Conservation (phyloP, 331 rosid genomes). For the Pyracantha coccinea region DNA sequence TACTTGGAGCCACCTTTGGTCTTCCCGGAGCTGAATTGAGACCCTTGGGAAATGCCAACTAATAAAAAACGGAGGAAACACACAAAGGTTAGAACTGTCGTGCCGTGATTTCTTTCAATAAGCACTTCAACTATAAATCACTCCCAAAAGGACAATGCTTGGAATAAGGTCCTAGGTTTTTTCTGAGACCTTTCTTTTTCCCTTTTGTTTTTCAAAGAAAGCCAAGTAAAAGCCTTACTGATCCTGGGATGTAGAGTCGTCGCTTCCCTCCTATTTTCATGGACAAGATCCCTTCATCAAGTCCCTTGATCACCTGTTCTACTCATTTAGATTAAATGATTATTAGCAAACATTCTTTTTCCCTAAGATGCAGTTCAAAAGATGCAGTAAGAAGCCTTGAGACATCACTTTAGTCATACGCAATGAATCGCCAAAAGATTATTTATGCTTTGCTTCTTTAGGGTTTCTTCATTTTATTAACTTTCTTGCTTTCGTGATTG, state of each 20-base stretch:
- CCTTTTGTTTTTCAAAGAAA: not conserved
- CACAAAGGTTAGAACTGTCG: not conserved
- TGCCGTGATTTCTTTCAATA: not conserved
- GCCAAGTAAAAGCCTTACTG: constrained; percentile 40
- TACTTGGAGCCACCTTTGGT: constrained; percentile 92
- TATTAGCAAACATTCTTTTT: not conserved
- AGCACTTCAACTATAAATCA: not conserved
- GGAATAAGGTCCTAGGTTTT: not conserved
- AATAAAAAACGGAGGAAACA: constrained; percentile 3
- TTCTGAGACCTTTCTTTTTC: not conserved
- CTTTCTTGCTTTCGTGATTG: not conserved
- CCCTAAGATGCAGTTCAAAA: not conserved
- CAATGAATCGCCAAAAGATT: no score
- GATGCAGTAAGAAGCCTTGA: not conserved
- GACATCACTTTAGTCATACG: not conserved
- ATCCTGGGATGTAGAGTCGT: constrained; percentile 82
- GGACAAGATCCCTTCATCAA: constrained; percentile 80
- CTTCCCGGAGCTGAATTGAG: constrained; percentile 96
- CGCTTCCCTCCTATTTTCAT: constrained; percentile 95
- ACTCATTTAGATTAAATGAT: constrained; percentile 8
- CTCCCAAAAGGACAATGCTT: not conserved
- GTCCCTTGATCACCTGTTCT: constrained; percentile 77
- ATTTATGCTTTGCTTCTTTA: not conserved
- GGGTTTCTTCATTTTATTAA: not conserved
- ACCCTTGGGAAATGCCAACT: constrained; percentile 98